Conservation (phyloP, 2,329 filamentous ascomycete genomes). For the Botrytis squamosa region DNA sequence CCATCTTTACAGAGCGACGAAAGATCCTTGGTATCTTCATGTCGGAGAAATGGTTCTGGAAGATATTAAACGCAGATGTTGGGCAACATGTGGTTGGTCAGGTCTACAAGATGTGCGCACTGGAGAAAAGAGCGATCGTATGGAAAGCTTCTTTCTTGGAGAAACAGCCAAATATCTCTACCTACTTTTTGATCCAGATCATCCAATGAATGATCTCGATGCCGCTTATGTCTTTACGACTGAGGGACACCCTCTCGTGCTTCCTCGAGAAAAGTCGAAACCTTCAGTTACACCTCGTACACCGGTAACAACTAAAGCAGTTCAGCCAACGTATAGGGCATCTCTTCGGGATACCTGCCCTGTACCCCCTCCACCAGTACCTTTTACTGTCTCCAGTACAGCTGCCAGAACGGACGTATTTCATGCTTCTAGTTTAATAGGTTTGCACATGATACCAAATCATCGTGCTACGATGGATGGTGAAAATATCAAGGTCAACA, state of each 20-base stretch:
- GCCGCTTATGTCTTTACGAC: conserved; percentile 91
- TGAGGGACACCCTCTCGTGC: conserved; percentile 88
- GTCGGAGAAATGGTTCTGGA: conserved; percentile 92
- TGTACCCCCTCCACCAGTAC: conserved; percentile 54
- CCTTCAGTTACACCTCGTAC: conserved; percentile 23
- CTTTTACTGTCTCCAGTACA: conserved; percentile 74
- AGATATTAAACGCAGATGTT: conserved; percentile 85
- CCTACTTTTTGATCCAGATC: conserved; percentile 79
- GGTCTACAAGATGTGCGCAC: conserved; percentile 79
- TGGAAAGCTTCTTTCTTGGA: conserved; percentile 98
- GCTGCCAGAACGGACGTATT: conserved; percentile 80
- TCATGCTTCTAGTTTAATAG: conserved; percentile 81
- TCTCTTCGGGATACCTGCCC: conserved; percentile 60
- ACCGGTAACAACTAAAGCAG: conserved; percentile 28
- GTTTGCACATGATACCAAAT: conserved; percentile 74
- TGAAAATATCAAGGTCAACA: conserved; percentile 41
- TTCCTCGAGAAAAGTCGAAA: conserved; percentile 55
- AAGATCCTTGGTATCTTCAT: conserved; percentile 94
- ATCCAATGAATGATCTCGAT: conserved; percentile 85
- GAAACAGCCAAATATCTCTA: conserved; percentile 97
- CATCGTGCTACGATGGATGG: conserved; percentile 49
- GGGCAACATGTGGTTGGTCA: conserved; percentile 90
- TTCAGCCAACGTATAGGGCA: conserved; percentile 41
- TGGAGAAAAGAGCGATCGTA: conserved; percentile 86
- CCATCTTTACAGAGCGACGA: conserved; percentile 89